Base-by-base conservation (phyloP, 345 rosid genomes). In the Noccaea bulbosa region DNA sequence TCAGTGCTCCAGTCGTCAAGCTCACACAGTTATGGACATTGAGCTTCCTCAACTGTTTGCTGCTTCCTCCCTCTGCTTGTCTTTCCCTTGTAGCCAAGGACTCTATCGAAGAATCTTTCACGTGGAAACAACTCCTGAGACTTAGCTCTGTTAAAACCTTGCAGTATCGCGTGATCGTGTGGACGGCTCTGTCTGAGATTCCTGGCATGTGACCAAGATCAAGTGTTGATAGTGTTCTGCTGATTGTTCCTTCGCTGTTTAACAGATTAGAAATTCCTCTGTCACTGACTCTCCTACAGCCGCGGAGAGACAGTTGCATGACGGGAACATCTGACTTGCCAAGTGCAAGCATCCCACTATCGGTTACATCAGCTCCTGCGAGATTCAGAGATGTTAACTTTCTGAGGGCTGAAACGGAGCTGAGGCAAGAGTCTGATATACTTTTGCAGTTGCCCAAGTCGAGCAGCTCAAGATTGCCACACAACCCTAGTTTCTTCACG, bases 221-320 rank as follows among this genome's bases (percentile, higher is more conserved):
- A 45, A 88, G 77, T 65, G 81, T 38, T 30, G 82, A 77, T 58
- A 88, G 70, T 41, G 84, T 81, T 75, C 74, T 79, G 56, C 73
- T 60, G 53, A 82, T 73, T 53, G 54, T 74, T 73, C 91, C 89
- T 69, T 78, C 85, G 47, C 74, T 61, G 50, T 40, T 67, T 53
- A 89, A 17, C 65, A 89, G 79, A 79, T 54, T 10, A 7, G 74
- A 75, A 12, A 89, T 74, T 75, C 95, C 95, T 78, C 75, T 78
- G 72, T 88, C 91, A 17, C 88, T 80, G 68, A 88, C 79, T 73
- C 91, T 77, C 82, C 75, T 85, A 68, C 95, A 88, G 61, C 88
- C 85, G 60, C 88, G 82, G 52, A 88, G 87, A 49, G 80, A 82
- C 50, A 88, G 62, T 67, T 62, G 79, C 6, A 57, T 54, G 64